Evolutionary conservation across 441 rosid species (phyloP), one percentile per base, ranked within the genome.

Genomic region (Geranium incanum): DNA sequence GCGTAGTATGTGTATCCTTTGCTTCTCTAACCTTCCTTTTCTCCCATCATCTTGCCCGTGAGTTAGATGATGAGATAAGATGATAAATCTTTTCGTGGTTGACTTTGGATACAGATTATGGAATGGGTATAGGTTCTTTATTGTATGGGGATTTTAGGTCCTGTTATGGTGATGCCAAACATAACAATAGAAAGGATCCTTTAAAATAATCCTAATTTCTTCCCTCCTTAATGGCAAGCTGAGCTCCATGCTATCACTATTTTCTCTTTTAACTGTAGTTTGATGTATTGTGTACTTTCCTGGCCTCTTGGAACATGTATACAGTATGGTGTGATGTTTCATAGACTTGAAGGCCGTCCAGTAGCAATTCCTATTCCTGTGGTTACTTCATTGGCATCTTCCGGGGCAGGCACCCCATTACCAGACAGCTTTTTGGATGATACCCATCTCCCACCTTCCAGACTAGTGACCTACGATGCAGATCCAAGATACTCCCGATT

Each of bases 301-400:
- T 75, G 77, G 33, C 36, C 41, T 11, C 67, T 39, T 74, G 70
- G 9, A 41, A 41, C 9, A 41, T 69, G 36, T 78, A 70, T 80
- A 79, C 88, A 86, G 89, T 87, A 86, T 72, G 81, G 75, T 38
- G 72, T 78, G 16, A 69, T 75, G 73, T 84, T 85, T 73, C 88
- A 82, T 68, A 81, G 93, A 82, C 84, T 85, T 41, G 89, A 87
- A 64, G 87, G 86, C 74, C 86, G 85, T 33, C 68, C 85, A 6
- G 48, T 67, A 63, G 73, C 82, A 7, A 70, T 79, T 64, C 81
- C 83, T 37, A 77, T 77, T 55, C 88, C 48, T 1, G 48, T 41
- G 48, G 48, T 6, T 41, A 41, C 48, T 41, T 77, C 84, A 65
- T 77, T 81, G 69, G 68, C 85, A 48, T 81, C 86, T 38, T 73